These are phyloP conservation scores for Metahyphopichia silvanorum DNA, from an alignment of 805 yeast genomes.

Conservation along the genomic window DNA sequence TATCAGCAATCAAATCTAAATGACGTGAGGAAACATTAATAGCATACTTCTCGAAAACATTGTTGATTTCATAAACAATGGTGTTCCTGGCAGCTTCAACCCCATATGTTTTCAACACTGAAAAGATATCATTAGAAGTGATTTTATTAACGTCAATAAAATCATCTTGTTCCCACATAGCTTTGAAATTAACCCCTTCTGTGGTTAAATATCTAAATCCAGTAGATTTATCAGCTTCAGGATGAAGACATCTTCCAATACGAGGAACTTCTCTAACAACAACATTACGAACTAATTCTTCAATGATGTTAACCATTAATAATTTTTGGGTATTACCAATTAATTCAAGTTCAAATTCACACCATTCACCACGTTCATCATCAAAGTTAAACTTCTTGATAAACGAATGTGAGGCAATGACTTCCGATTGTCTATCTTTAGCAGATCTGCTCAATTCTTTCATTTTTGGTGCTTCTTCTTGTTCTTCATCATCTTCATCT, in stretches of 20 bases:
- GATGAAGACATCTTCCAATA: slow-evolving; percentile 91
- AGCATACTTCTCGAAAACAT: slow-evolving; percentile 95
- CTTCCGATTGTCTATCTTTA: slow-evolving; percentile 81
- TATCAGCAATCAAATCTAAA: slow-evolving; percentile 94
- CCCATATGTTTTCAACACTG: slow-evolving; percentile 89
- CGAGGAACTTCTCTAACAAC: slow-evolving; percentile 90
- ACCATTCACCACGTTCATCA: slow-evolving; percentile 86
- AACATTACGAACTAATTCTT: slow-evolving; percentile 82
- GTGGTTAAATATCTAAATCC: slow-evolving; percentile 81
- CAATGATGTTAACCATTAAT: slow-evolving; percentile 95
- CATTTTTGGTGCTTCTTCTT: slow-evolving; percentile 16
- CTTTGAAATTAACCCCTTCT: slow-evolving; percentile 96
- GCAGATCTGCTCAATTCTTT: slow-evolving; percentile 54
- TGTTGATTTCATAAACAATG: slow-evolving; percentile 90
- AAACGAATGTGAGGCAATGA: slow-evolving; percentile 67
- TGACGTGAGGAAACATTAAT: slow-evolving; percentile 91
- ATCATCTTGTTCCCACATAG: slow-evolving; percentile 97
- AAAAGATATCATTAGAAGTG: slow-evolving; percentile 87
- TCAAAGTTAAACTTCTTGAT: slow-evolving; percentile 85
- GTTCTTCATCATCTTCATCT: slow-evolving; percentile 34
- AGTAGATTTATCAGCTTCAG: slow-evolving; percentile 46
- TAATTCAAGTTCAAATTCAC: slow-evolving; percentile 81
- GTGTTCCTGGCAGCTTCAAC: slow-evolving; percentile 99
- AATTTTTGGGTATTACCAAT: slow-evolving; percentile 86
- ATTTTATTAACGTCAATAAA: slow-evolving; percentile 88